Evolutionary conservation across 441 rosid species (phyloP).

Genomic region (Pelargonium hybrid): DNA sequence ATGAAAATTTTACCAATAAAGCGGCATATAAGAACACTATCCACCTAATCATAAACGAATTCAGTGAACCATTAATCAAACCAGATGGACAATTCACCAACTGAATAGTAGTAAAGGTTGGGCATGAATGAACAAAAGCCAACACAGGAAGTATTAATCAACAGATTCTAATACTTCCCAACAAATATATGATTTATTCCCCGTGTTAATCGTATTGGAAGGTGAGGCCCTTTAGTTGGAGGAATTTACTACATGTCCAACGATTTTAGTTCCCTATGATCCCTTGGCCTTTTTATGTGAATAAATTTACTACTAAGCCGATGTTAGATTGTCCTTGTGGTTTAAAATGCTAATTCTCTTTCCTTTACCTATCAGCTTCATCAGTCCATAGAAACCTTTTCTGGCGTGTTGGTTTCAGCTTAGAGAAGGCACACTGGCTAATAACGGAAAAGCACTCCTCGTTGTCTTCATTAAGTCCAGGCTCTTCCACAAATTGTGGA

Average conservation of each 20-base stretch:
- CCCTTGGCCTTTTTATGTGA: slow-evolving; percentile 3
- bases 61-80: slow-evolving; percentile 9
- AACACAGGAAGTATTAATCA: slow-evolving; percentile 7
- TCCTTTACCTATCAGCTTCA: slow-evolving; percentile 69
- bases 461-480: slow-evolving; percentile 31
- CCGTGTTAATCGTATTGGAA: neutral
- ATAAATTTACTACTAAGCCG: neutral
- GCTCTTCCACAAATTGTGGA: slow-evolving; percentile 30
- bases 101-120: slow-evolving; percentile 5
- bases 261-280: neutral
- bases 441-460: slow-evolving; percentile 35
- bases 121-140: slow-evolving; percentile 4
- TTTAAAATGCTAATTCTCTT: neutral
- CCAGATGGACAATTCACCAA: slow-evolving; percentile 8
- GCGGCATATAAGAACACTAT: neutral
- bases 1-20: neutral
- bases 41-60: slow-evolving; percentile 8
- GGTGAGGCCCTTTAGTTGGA: slow-evolving; percentile 7
- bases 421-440: slow-evolving; percentile 34
- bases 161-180: slow-evolving; percentile 2
- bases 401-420: slow-evolving; percentile 38
- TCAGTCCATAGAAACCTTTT: slow-evolving; percentile 81
- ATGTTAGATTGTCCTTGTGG: slow-evolving; percentile 7
- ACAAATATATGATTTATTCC: neutral
- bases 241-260: slow-evolving; percentile 1